Evolutionary conservation across 129 eudicot genomes (phyloP), one percentile per base, ranked within the genome.

Genomic region (Flaveria linearis): DNA sequence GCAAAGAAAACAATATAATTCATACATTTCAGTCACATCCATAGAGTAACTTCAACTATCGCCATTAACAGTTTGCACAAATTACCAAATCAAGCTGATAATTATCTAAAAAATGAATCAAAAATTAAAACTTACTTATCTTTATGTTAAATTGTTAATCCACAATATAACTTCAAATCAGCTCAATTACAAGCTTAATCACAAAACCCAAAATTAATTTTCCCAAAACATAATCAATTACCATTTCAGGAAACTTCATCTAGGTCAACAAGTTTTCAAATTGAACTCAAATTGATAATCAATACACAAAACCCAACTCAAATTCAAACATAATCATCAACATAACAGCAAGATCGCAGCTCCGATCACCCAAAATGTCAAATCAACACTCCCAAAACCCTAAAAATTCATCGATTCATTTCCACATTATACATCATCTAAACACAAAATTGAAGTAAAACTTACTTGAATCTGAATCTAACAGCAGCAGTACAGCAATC

Each of bases 391-490:
- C 18, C 43, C 13, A 67, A 77, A 88, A 78, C 80, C 84, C 84
- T 53, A 72, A 45, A 82, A 75, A 77, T 20, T 16, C 39, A 7
- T 13, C 7, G 63, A 62, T 17, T 50, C 5, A 72, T 43, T 41
- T 45, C 6, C 12, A 81, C 49, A 68, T 57, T 72, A 46, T 22
- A 30, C 46, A 71, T 50, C 46, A 51, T 20, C 30, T 9, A 68
- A 72, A 26, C 78, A 75, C 33, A 42, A 67, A 80, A 82, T 11
- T 62, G 36, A 79, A 75, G 72, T 73, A 15, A 74, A 46, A 87
- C 93, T 80, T 84, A 87, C 96, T 75, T 60, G 85, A 86, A 84
- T 80, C 80, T 10, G 79, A 82, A 76, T 78, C 65, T n/a, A 30
- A 68, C 43, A 64, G 68, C 71, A 80, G 78, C 75, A 63, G 77